Percentiles rank a stretch among this genome's conserved stretches.
Evolutionary conservation across 305 asterid species (phyloP).

Genomic region (Euphrasia arctica): DNA sequence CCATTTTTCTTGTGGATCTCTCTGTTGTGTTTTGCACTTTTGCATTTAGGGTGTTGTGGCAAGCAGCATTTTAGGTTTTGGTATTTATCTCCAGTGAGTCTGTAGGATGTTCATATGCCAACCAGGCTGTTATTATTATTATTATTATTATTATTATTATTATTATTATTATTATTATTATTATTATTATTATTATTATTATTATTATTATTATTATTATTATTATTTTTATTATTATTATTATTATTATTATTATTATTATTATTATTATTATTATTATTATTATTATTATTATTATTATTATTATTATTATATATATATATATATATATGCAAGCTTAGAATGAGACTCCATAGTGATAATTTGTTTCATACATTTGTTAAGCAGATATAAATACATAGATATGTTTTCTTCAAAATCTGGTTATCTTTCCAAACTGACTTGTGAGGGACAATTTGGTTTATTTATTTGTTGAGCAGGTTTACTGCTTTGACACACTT

Average conservation of each 20-base stretch:
- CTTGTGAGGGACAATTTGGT: slow-evolving; percentile 15
- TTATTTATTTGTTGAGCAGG: slow-evolving; percentile 44
- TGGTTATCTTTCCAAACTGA: slow-evolving; percentile 8
- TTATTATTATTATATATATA: too few relatives aligned
- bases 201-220: too few relatives aligned
- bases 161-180: too few relatives aligned
- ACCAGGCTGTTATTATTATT: background rate
- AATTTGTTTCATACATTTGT: slow-evolving; percentile 9
- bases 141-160: too few relatives aligned
- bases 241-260: too few relatives aligned
- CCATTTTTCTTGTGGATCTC: background rate
- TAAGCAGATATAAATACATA: slow-evolving; percentile 1
- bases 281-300: too few relatives aligned
- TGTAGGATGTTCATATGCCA: background rate
- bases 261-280: too few relatives aligned
- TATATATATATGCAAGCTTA: background rate
- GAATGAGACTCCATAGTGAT: slow-evolving; percentile 17
- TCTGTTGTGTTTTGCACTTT: background rate
- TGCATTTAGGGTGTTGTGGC: slow-evolving; percentile 1
- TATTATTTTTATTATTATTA: too few relatives aligned
- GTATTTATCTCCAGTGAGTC: slow-evolving; percentile 14
- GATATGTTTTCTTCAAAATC: slow-evolving; percentile 13
- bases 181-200: too few relatives aligned
- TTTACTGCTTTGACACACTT: slow-evolving; percentile 82
- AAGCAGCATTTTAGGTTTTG: slow-evolving; percentile 16